Conservation (phyloP, 2,329 filamentous ascomycete genomes). For the Pseudocercospora cruenta region DNA sequence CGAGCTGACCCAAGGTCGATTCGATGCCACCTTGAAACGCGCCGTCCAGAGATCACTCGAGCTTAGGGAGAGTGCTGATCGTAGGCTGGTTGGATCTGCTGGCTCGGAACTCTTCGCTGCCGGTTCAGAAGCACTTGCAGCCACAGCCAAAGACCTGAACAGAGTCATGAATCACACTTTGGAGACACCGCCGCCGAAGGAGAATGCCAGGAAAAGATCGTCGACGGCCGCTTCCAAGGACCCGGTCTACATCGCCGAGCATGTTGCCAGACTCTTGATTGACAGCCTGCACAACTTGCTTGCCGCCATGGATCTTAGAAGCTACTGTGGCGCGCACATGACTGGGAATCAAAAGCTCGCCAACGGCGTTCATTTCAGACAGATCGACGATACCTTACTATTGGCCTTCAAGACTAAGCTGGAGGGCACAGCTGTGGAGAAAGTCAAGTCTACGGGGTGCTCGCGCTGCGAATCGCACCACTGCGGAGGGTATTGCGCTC, state of each 20-base stretch:
- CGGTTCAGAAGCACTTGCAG: background rate
- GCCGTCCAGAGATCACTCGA: background rate
- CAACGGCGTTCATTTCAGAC: constrained; percentile 11
- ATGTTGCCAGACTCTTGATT: constrained; percentile 24
- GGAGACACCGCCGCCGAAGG: background rate
- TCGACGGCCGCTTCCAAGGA: background rate
- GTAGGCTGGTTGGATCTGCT: background rate
- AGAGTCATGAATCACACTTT: background rate
- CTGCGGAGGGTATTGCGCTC: constrained; percentile 18
- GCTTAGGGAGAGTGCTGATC: background rate
- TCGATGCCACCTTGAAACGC: background rate
- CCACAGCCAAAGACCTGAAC: background rate
- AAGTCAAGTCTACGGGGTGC: constrained; percentile 11
- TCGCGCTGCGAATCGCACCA: constrained; percentile 10
- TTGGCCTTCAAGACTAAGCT: constrained; percentile 17
- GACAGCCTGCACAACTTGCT: constrained; percentile 25
- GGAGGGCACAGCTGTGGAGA: constrained; percentile 12
- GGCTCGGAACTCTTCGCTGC: constrained; percentile 5
- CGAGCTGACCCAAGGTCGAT: background rate
- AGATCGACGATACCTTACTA: constrained; percentile 25
- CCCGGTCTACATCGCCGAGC: constrained; percentile 18
- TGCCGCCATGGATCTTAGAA: constrained; percentile 25
- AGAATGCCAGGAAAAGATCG: background rate
- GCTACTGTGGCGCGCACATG: constrained; percentile 13
- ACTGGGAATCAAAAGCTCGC: background rate